Conservation (phyloP, 2,329 filamentous ascomycete species). For the Phialophora expanda region DNA sequence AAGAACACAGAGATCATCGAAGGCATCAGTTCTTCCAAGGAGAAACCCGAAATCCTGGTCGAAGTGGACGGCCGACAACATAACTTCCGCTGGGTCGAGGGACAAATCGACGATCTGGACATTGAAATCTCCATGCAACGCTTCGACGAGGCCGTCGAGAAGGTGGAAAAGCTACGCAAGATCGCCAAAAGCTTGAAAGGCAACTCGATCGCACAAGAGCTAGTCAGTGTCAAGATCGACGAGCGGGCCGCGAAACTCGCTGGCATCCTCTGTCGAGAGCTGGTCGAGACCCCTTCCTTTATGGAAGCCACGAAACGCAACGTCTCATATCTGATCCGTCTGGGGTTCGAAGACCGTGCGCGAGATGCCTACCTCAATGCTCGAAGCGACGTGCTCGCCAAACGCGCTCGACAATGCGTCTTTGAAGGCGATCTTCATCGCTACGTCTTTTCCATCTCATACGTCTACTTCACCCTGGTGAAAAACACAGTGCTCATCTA, state of each 20-base stretch:
- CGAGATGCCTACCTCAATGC: slow-evolving; percentile 84
- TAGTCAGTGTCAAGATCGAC: slow-evolving; percentile 89
- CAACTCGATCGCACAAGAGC: slow-evolving; percentile 85
- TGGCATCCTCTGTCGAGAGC: slow-evolving; percentile 73
- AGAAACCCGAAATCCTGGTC: slow-evolving; percentile 75
- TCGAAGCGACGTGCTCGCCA: slow-evolving; percentile 76
- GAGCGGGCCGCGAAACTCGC: slow-evolving; percentile 80
- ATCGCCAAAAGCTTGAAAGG: slow-evolving; percentile 81
- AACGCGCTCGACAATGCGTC: slow-evolving; percentile 85
- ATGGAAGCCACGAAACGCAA: slow-evolving; percentile 78
- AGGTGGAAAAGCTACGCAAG: slow-evolving; percentile 82
- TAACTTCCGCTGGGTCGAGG: slow-evolving; percentile 93
- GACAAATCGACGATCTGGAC: slow-evolving; percentile 92
- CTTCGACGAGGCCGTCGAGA: slow-evolving; percentile 81
- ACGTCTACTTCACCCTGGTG: slow-evolving; percentile 93
- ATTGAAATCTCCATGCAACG: slow-evolving; percentile 92
- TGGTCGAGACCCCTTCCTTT: slow-evolving; percentile 78
- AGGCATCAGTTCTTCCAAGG: slow-evolving; percentile 76
- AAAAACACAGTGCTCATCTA: slow-evolving; percentile 91
- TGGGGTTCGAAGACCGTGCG: slow-evolving; percentile 89
- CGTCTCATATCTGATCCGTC: slow-evolving; percentile 79
- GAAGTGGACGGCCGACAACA: slow-evolving; percentile 97
- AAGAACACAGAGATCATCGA: slow-evolving; percentile 82
- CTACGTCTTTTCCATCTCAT: slow-evolving; percentile 94
- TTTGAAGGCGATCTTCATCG: slow-evolving; percentile 92